These are phyloP conservation scores for Flueggea neowawraea DNA, from an alignment of 441 rosid genomes.

Conservation along the genomic window DNA sequence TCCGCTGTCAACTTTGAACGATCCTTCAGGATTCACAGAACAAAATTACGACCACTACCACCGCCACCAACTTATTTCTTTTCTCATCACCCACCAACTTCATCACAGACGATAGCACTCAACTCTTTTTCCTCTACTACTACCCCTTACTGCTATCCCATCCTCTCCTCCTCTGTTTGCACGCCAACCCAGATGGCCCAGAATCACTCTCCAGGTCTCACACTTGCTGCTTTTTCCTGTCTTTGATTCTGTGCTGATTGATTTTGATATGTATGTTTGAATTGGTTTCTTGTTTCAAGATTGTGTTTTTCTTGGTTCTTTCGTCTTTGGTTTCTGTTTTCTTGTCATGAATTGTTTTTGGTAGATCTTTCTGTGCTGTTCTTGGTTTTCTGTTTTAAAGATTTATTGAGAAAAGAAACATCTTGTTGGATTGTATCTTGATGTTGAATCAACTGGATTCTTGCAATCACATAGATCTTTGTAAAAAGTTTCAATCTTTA, in stretches of 20 bases:
- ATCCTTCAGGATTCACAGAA: not conserved
- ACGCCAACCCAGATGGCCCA: constrained; percentile 35
- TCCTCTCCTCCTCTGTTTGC: not conserved
- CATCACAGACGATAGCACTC: too few species aligned
- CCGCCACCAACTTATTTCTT: constrained; percentile 1
- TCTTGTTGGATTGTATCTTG: too few species aligned
- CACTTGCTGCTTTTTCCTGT: not conserved
- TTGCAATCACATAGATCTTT: too few species aligned
- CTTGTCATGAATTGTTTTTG: too few species aligned
- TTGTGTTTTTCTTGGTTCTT: constrained; percentile 4
- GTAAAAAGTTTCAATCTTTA: too few species aligned
- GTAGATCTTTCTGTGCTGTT: too few species aligned
- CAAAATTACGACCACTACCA: constrained; percentile 3
- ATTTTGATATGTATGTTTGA: not conserved
- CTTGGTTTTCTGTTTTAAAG: too few species aligned
- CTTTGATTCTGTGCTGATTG: not conserved
- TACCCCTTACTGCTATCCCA: not conserved
- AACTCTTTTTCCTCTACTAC: too few species aligned
- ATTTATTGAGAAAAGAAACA: too few species aligned
- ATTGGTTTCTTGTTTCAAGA: constrained; percentile 9
- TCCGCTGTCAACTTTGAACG: not conserved
- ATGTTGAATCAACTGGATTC: too few species aligned
- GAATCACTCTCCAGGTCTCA: constrained; percentile 39
- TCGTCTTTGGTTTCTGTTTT: not conserved
- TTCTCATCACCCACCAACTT: not conserved